Base-by-base conservation (phyloP, 768 basidiomycete genomes). In the Tricholoma sp. region DNA sequence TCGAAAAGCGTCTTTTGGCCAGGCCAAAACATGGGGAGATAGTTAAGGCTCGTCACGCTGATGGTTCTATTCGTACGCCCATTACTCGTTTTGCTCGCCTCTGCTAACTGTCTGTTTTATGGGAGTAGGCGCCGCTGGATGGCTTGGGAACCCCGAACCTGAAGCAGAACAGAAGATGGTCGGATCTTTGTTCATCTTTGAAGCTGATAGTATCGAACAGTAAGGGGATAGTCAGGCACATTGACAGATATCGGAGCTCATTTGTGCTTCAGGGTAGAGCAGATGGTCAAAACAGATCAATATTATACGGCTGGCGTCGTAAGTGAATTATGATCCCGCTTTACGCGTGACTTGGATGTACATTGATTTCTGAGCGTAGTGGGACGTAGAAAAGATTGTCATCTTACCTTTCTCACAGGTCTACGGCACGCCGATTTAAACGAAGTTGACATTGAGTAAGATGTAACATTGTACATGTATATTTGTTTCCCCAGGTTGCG, bases 111-210 rank as follows among this genome's bases (percentile, higher is more conserved):
- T 50, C 49, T 49, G 13, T 47, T 55, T 12, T 36, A 9, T 48
- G 6, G 8, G 8, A 39, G 5, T 59, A 87, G 85, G 79, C 52
- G 62, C 86, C 41, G 86, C 77, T 3, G 86, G 85, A 33, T 80
- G 77, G 9, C 53, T 86, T 57, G 64, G 85, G 37, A 82, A 79
- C 1, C 84, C 85, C 3, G 85, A 86, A 59, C 74, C 76, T 0
- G 70, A 67, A 12, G 73, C 73, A 10, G 70, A 79, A 29, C 81
- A 77, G 67, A 85, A 82, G 65, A 75, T 88, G 70, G 69, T 84
- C 34, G 86, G 83, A n/a, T 86, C 83, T 0, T 68, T 76, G 55
- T 70, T 86, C 42, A 71, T 88, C 20, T 77, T 73, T 52, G 77
- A 85, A 61, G 81, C 81, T 1, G 76, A 78, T 51, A 78, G 71